phyloP scores from a whole-genome alignment of 192 early-diverging fungal genomes.

The Umbelopsis sp. region DNA sequence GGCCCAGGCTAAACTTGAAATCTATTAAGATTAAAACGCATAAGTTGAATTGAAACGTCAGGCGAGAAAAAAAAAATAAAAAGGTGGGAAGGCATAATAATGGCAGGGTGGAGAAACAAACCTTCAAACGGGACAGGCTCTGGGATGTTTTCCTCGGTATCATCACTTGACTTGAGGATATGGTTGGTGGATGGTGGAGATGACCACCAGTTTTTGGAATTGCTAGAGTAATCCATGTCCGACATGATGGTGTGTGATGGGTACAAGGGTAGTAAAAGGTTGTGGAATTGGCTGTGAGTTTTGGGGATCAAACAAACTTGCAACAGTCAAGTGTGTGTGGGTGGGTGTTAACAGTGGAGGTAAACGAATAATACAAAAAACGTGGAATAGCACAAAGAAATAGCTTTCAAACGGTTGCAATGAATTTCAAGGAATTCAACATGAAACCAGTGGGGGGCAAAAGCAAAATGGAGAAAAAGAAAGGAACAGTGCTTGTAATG shows the following conservation, averaged over 20 bases:
- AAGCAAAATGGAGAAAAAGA: neutral
- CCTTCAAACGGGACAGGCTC: conserved; percentile 46
- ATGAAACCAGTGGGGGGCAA: no score
- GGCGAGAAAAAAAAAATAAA: neutral
- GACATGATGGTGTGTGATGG: neutral
- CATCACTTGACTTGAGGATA: conserved; percentile 2
- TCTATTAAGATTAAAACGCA: conserved; percentile 21
- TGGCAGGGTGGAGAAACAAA: neutral
- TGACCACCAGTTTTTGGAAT: conserved; percentile 11
- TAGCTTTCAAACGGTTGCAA: no score
- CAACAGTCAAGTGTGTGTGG: neutral
- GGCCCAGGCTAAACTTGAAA: conserved; percentile 42
- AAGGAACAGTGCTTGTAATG: neutral
- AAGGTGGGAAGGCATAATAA: no score
- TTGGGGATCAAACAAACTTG: no score
- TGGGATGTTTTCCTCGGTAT: neutral
- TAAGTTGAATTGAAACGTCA: neutral
- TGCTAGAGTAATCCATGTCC: neutral
- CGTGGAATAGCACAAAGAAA: neutral
- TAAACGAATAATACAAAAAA: neutral
- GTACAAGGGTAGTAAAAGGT: no score
- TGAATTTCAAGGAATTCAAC: no score
- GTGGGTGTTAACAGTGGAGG: neutral
- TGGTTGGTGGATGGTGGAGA: conserved; percentile 9
- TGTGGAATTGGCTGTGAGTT: no score